Evolutionary conservation across 1,284 basidiomycete species (phyloP).

Genomic region (Heterobasidion parviporum): DNA sequence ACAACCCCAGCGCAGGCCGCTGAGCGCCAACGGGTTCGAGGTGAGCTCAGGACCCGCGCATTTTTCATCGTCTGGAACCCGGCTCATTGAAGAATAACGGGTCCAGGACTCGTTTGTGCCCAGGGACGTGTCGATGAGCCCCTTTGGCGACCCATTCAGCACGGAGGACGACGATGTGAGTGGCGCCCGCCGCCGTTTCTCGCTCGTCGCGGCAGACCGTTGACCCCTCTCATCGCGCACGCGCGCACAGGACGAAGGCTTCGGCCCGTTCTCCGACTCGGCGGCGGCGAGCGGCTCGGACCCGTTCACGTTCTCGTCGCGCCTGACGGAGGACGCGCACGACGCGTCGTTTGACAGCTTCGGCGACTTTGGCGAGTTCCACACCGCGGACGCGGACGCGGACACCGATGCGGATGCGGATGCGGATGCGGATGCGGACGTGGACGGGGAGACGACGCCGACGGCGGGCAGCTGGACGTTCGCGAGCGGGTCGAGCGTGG

Average conservation of each 20-base stretch:
- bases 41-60: constrained; percentile 26
- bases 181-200: constrained; percentile 1
- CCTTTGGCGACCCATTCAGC: constrained; percentile 14
- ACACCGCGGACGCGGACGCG: constrained; percentile 30
- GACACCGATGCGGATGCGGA: too few relatives aligned
- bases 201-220: neutral
- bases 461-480: constrained; percentile 65
- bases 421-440: too few relatives aligned
- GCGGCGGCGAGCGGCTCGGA: constrained; percentile 40
- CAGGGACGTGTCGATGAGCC: constrained; percentile 7
- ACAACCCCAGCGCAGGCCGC: constrained; percentile 38
- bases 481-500: constrained; percentile 32
- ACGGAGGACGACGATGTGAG: constrained; percentile 39
- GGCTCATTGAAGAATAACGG: neutral
- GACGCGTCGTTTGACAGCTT: constrained; percentile 60
- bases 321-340: constrained; percentile 40
- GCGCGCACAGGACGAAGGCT: constrained; percentile 40
- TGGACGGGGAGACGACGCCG: constrained; percentile 45
- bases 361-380: constrained; percentile 77
- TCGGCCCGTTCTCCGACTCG: constrained; percentile 70
- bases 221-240: neutral
- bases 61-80: neutral
- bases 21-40: constrained; percentile 48
- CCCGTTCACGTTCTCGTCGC: constrained; percentile 52
- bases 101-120: constrained; percentile 25